A percentile compares a stretch with the other conserved stretches of the same genome.
Conservation (phyloP, 306 rosid species). For the Aeschynomene evenia region DNA sequence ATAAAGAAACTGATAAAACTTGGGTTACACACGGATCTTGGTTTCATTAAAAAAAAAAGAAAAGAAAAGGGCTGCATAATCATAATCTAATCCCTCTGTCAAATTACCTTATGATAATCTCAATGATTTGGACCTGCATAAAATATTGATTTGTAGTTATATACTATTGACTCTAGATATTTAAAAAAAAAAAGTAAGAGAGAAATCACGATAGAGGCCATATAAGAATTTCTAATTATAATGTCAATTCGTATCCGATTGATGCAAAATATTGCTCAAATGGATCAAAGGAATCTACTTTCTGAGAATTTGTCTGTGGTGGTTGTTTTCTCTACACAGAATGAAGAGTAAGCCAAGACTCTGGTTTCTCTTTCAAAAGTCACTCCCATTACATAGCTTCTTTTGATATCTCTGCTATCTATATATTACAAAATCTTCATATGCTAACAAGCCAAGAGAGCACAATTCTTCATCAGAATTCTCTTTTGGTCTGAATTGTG, state of each 20-base stretch:
- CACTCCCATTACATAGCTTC: conserved; percentile 28
- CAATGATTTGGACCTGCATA: not conserved
- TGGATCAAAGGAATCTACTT: too few species aligned
- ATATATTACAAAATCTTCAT: conserved; percentile 28
- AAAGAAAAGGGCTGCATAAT: too few species aligned
- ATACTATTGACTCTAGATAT: not conserved
- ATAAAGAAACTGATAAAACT: not conserved
- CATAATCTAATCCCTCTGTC: not conserved
- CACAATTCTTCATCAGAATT: conserved; percentile 29
- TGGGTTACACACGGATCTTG: not conserved
- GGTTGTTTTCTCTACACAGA: too few species aligned
- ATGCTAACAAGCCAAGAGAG: conserved; percentile 32
- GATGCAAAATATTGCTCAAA: too few species aligned
- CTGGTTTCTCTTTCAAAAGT: conserved; percentile 35
- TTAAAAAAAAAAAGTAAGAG: not conserved
- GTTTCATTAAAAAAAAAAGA: conserved; percentile 1
- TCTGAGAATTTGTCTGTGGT: too few species aligned
- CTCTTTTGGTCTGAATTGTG: not conserved
- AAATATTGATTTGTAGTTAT: not conserved
- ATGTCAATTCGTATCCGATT: too few species aligned
- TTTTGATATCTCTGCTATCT: conserved; percentile 33
- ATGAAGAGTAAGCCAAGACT: too few species aligned
- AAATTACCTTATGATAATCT: not conserved
- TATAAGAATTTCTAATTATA: too few species aligned
- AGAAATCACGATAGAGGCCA: too few species aligned